A percentile compares a stretch with the other conserved stretches of the same genome.
Evolutionary conservation across 177 flowering plant species (phyloP).

Genomic region (Vitis hybrid): DNA sequence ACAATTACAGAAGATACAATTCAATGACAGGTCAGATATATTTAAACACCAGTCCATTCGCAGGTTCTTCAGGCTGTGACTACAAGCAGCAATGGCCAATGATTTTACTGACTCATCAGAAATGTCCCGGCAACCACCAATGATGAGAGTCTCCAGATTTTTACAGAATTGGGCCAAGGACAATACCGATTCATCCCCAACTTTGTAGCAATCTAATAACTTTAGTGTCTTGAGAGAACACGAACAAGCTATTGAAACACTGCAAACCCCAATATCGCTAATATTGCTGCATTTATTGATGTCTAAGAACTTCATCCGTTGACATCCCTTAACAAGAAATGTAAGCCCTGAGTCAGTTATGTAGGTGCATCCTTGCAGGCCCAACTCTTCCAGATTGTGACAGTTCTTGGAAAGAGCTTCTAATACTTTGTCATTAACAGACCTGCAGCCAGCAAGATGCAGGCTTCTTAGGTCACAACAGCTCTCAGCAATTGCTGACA

Average conservation of each 20-base stretch:
- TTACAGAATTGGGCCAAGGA: constrained; percentile 66
- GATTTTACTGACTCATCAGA: constrained; percentile 58
- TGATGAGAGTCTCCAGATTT: constrained; percentile 74
- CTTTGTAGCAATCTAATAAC: constrained; percentile 71
- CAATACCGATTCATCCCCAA: constrained; percentile 65
- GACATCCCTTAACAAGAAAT: constrained; percentile 68
- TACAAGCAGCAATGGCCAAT: constrained; percentile 49
- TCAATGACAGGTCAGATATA: constrained; percentile 66
- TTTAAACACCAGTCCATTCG: constrained; percentile 92
- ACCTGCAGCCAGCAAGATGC: constrained; percentile 72
- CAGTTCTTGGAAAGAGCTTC: constrained; percentile 64
- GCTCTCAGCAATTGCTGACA: constrained; percentile 67
- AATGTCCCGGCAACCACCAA: constrained; percentile 78
- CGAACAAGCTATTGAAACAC: constrained; percentile 61
- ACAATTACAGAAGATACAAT: constrained; percentile 56
- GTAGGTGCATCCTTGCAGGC: constrained; percentile 67
- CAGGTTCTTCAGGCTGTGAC: constrained; percentile 54
- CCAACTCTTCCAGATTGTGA: constrained; percentile 57
- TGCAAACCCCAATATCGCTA: constrained; percentile 64
- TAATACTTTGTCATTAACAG: constrained; percentile 51
- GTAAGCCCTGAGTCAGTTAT: constrained; percentile 71
- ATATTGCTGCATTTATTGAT: constrained; percentile 77
- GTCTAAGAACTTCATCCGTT: constrained; percentile 48
- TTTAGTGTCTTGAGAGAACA: constrained; percentile 61
- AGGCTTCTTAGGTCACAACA: constrained; percentile 60